Percentiles rank a stretch among this genome's conserved stretches.
Conservation (phyloP, 495 filamentous ascomycete species). For the Hyphodiscus hymeniophilus region DNA sequence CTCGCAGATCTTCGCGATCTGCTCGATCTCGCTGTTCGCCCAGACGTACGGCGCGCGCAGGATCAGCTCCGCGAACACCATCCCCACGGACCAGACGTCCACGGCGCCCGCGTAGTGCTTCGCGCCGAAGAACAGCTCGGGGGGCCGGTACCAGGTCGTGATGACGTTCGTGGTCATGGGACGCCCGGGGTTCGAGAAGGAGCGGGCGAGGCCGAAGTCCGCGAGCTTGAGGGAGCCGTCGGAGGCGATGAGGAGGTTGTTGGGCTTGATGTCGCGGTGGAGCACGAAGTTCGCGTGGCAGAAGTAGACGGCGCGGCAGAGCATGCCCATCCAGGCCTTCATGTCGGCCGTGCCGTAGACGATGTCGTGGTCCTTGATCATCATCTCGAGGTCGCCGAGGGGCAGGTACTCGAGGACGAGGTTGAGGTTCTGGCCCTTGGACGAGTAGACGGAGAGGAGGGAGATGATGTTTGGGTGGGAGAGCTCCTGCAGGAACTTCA, state of each 20-base stretch:
- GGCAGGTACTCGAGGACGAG: conserved; percentile 91
- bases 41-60: conserved; percentile 72
- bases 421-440: conserved; percentile 88
- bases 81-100: conserved; percentile 91
- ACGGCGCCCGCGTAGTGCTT: conserved; percentile 83
- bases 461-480: conserved; percentile 92
- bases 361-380: conserved; percentile 72
- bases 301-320: conserved; percentile 87
- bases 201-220: conserved; percentile 91
- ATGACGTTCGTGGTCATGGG: conserved; percentile 93
- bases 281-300: conserved; percentile 92
- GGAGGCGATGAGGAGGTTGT: conserved; percentile 90
- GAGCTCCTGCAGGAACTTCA: conserved; percentile 92
- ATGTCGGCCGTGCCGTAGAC: conserved; percentile 80
- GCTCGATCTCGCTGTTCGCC: conserved; percentile 72
- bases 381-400: conserved; percentile 81
- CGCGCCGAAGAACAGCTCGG: conserved; percentile 86
- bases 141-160: conserved; percentile 93
- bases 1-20: conserved; percentile 71
- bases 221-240: conserved; percentile 92
- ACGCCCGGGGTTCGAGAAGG: conserved; percentile 79
- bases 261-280: conserved; percentile 98
- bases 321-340: conserved; percentile 98
- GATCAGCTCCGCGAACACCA: conserved; percentile 87
- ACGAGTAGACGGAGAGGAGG: conserved; percentile 83